Percentiles rank a stretch among this genome's conserved stretches.
Evolutionary conservation across 2,329 filamentous ascomycete species (phyloP).

Genomic region (Fusarium paranaense): DNA sequence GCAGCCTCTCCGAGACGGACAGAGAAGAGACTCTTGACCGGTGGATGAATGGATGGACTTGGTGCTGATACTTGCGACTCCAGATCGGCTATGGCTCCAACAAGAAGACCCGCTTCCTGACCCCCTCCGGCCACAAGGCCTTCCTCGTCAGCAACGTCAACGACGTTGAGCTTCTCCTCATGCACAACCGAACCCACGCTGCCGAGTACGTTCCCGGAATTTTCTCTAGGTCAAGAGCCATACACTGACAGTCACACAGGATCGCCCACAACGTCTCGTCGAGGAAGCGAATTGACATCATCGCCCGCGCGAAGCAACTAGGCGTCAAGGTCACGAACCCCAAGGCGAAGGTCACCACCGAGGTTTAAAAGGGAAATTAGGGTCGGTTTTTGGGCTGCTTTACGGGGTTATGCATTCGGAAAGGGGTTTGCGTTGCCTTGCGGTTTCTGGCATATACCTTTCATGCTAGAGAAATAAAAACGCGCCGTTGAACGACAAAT

Average conservation of each 20-base stretch:
- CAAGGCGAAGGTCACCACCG: slow-evolving; percentile 98
- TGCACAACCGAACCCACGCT: slow-evolving; percentile 99
- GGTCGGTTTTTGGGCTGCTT: slow-evolving; percentile 46
- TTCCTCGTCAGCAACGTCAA: slow-evolving; percentile 98
- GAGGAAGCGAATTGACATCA: slow-evolving; percentile 98
- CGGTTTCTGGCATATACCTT: slow-evolving; percentile 45
- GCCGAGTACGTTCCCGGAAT: slow-evolving; percentile 81
- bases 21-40: slow-evolving; percentile 7
- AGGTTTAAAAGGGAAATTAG: slow-evolving; percentile 70
- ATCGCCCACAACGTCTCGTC: slow-evolving; percentile 98
- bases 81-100: slow-evolving; percentile 99
- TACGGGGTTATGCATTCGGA: slow-evolving; percentile 47
- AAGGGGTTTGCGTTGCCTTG: slow-evolving; percentile 47
- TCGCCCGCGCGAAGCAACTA: slow-evolving; percentile 96
- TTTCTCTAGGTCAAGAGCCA: not conserved
- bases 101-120: slow-evolving; percentile 99
- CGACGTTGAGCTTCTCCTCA: slow-evolving; percentile 97
- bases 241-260: slow-evolving; percentile 62
- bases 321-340: slow-evolving; percentile 99
- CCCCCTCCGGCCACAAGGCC: slow-evolving; percentile 99
- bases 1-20: slow-evolving; percentile 6
- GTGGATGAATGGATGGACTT: not conserved
- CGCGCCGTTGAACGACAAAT: slow-evolving; percentile 47
- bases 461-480: slow-evolving; percentile 47
- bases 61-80: slow-evolving; percentile 34